These are phyloP conservation scores for Neophaeococcomyces aloes DNA, from an alignment of 2,329 filamentous ascomycete species.

Conservation along the genomic window DNA sequence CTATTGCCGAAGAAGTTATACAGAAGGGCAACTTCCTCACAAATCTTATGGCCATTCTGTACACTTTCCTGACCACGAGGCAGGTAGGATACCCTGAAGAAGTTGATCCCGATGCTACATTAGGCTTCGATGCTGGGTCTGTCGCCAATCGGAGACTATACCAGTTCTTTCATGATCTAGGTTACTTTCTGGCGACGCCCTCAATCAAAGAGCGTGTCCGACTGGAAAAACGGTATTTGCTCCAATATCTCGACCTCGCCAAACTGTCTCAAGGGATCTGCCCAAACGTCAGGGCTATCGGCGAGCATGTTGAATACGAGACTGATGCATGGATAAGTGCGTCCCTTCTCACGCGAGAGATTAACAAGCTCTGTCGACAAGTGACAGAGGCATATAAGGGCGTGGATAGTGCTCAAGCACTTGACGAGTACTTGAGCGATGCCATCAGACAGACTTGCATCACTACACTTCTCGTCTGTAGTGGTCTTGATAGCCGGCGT, in stretches of 20 bases:
- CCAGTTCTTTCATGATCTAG: slow-evolving; percentile 92
- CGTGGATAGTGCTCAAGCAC: slow-evolving; percentile 36
- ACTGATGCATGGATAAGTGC: slow-evolving; percentile 97
- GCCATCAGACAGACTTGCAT: slow-evolving; percentile 57
- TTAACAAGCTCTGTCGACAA: slow-evolving; percentile 82
- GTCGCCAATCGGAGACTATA: slow-evolving; percentile 94
- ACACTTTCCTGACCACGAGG: slow-evolving; percentile 90
- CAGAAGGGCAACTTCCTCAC: slow-evolving; percentile 92
- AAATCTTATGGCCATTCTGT: slow-evolving; percentile 88
- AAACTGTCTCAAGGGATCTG: slow-evolving; percentile 96
- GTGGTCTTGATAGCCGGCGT: slow-evolving; percentile 75
- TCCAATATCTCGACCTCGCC: slow-evolving; percentile 90
- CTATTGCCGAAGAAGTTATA: slow-evolving; percentile 91
- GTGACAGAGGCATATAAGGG: slow-evolving; percentile 78
- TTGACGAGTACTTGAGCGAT: slow-evolving; percentile 33
- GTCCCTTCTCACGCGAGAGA: slow-evolving; percentile 84
- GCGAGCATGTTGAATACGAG: slow-evolving; percentile 96
- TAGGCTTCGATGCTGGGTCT: slow-evolving; percentile 88
- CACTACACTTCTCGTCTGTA: slow-evolving; percentile 75
- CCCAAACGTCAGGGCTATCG: slow-evolving; percentile 80
- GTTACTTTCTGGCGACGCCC: slow-evolving; percentile 77
- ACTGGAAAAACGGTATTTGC: slow-evolving; percentile 71
- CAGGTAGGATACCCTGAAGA: slow-evolving; percentile 92
- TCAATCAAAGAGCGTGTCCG: slow-evolving; percentile 80
- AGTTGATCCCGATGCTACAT: slow-evolving; percentile 70